Conservation (phyloP, 108 stramenopile genomes). For the Cylindrotheca fusiformis region DNA sequence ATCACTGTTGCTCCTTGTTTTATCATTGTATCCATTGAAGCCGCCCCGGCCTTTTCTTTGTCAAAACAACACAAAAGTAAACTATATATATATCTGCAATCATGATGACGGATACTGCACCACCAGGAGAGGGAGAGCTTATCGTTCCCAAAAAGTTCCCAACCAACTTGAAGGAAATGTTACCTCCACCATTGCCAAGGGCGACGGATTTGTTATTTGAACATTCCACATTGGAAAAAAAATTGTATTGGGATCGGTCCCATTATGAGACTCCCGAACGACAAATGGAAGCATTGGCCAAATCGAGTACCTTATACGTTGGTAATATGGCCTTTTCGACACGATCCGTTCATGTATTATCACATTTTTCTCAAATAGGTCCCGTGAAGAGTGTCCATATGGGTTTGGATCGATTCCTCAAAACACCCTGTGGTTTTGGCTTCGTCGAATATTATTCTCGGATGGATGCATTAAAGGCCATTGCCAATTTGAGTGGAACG, state of each 20-base stretch:
- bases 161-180: neutral
- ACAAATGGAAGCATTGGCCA: constrained; percentile 67
- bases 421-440: constrained; percentile 93
- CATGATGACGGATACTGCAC: no score
- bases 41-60: no score
- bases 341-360: constrained; percentile 74
- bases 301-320: constrained; percentile 84
- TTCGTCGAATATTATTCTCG: constrained; percentile 89
- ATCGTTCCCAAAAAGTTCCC: constrained; percentile 1
- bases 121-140: no score
- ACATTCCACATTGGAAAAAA: constrained; percentile 54
- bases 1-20: no score
- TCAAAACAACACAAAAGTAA: no score
- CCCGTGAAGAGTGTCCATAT: constrained; percentile 83
- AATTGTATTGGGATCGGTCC: constrained; percentile 86
- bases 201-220: constrained; percentile 72
- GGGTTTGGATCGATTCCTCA: constrained; percentile 86
- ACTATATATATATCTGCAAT: no score
- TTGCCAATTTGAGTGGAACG: constrained; percentile 78
- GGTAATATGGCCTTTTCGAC: constrained; percentile 96
- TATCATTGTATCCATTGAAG: no score
- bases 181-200: constrained; percentile 33
- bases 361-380: constrained; percentile 86
- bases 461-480: constrained; percentile 65
- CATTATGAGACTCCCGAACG: constrained; percentile 70